These are phyloP conservation scores for Plectosphaerella cucumerina DNA, from an alignment of 2,329 filamentous ascomycete species.

Conservation along the genomic window DNA sequence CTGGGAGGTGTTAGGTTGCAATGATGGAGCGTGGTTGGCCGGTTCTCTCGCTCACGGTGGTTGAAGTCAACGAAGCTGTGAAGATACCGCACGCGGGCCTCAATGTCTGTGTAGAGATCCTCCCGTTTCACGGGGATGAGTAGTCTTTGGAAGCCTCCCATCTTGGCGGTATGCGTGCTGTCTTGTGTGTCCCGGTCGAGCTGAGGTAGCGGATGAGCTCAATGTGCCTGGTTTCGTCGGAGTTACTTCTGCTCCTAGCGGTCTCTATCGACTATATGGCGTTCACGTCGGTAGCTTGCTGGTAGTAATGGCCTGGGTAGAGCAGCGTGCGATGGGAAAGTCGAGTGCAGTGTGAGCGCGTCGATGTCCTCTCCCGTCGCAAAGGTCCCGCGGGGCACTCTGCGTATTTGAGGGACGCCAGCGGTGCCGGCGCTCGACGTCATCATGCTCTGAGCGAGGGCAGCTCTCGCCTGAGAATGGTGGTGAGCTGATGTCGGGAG, in stretches of 20 bases:
- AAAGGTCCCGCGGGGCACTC: background rate
- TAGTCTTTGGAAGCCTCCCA: slow-evolving; percentile 7
- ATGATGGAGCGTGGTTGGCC: background rate
- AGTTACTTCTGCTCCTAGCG: background rate
- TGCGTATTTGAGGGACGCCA: slow-evolving; percentile 7
- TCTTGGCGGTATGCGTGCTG: slow-evolving; percentile 6
- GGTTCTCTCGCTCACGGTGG: slow-evolving; percentile 47
- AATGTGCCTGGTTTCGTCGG: background rate
- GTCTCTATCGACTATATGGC: background rate
- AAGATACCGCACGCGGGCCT: slow-evolving; percentile 66
- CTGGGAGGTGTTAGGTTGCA: slow-evolving; percentile 31
- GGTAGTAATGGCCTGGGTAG: too few species aligned
- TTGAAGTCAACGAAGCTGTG: slow-evolving; percentile 75
- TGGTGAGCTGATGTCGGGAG: slow-evolving; percentile 4
- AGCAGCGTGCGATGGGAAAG: too few species aligned
- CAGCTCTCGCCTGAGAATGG: background rate
- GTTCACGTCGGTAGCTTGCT: background rate
- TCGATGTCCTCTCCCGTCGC: background rate
- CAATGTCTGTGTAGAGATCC: slow-evolving; percentile 67
- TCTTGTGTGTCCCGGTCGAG: too few species aligned
- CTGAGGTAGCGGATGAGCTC: background rate
- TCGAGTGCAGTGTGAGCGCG: background rate
- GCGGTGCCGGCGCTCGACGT: background rate
- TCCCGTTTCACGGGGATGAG: slow-evolving; percentile 64
- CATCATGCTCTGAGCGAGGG: slow-evolving; percentile 8